phyloP scores from a whole-genome alignment of 2,329 filamentous ascomycete species.

The Xylariaceae sp. region DNA sequence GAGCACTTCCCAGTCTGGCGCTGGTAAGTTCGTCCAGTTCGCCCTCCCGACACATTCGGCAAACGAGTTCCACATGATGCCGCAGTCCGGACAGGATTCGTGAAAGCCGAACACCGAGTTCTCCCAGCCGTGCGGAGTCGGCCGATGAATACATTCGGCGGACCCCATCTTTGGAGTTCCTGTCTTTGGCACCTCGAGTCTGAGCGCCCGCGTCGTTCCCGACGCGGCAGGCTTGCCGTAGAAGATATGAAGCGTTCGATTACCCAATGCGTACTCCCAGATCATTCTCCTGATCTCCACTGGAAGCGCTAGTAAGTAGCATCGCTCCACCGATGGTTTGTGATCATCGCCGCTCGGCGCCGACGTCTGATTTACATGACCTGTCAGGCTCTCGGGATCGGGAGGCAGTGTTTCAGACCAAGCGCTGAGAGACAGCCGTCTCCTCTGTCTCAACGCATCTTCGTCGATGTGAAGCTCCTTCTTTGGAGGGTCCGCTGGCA shows the following conservation, averaged over 20 bases:
- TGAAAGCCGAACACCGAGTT: background rate
- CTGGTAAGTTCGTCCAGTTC: background rate
- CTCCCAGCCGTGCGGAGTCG: conserved; percentile 6
- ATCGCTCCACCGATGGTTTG: conserved; percentile 4
- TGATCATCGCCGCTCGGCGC: background rate
- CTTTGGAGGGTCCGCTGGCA: too few species aligned
- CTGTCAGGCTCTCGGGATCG: too few species aligned
- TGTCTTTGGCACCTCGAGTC: too few species aligned
- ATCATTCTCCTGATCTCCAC: conserved; percentile 5
- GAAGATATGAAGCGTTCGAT: conserved; percentile 6
- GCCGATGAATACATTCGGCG: conserved; percentile 5
- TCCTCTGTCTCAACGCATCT: conserved; percentile 1
- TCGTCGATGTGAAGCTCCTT: too few species aligned
- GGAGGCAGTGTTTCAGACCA: too few species aligned
- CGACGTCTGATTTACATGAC: too few species aligned
- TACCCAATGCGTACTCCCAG: conserved; percentile 3
- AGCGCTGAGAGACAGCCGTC: conserved; percentile 2
- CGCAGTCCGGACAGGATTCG: conserved; percentile 3
- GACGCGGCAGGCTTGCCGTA: background rate
- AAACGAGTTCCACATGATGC: conserved; percentile 2
- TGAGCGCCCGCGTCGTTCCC: background rate
- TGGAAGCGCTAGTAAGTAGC: conserved; percentile 1
- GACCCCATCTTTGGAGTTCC: background rate
- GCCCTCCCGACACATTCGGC: conserved; percentile 2
- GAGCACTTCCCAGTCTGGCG: background rate